A percentile compares a stretch with the other conserved stretches of the same genome.
Evolutionary conservation across 176 grass and related monocot species (phyloP).

Genomic region (Pharus latifolius): DNA sequence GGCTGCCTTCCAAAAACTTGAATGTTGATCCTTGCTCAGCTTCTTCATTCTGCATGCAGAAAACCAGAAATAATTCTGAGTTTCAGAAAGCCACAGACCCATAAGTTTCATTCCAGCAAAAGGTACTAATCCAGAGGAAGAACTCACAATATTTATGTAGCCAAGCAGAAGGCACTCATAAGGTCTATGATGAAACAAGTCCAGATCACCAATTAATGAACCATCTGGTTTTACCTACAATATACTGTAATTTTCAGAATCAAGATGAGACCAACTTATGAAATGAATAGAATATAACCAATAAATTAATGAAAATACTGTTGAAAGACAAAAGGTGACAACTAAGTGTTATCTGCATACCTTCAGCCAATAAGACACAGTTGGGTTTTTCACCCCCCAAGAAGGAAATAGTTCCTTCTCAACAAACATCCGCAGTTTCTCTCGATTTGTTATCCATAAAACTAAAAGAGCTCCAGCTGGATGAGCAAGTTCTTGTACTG

Average conservation of each 20-base stretch:
- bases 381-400: conserved; percentile 68
- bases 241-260: conserved; percentile 9
- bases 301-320: not conserved
- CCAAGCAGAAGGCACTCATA: conserved; percentile 90
- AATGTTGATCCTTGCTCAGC: conserved; percentile 6
- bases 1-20: conserved; percentile 26
- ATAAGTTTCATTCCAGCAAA: not conserved
- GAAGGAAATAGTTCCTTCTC: conserved; percentile 67
- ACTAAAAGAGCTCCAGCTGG: conserved; percentile 71
- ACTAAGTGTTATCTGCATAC: conserved; percentile 20
- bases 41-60: conserved; percentile 42
- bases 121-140: not conserved
- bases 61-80: not conserved
- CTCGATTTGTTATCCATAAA: conserved; percentile 85
- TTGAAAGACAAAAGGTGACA: not conserved
- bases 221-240: conserved; percentile 68
- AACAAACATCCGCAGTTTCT: conserved; percentile 67
- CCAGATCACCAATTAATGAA: conserved; percentile 66
- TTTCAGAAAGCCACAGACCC: not conserved
- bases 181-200: conserved; percentile 94
- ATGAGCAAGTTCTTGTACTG: conserved; percentile 86
- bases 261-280: not conserved
- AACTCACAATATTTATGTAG: conserved; percentile 67
- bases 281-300: not conserved
- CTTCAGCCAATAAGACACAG: conserved; percentile 82